Conservation (phyloP, 192 early-diverging fungal genomes). For the Spizellomyces sp. region DNA sequence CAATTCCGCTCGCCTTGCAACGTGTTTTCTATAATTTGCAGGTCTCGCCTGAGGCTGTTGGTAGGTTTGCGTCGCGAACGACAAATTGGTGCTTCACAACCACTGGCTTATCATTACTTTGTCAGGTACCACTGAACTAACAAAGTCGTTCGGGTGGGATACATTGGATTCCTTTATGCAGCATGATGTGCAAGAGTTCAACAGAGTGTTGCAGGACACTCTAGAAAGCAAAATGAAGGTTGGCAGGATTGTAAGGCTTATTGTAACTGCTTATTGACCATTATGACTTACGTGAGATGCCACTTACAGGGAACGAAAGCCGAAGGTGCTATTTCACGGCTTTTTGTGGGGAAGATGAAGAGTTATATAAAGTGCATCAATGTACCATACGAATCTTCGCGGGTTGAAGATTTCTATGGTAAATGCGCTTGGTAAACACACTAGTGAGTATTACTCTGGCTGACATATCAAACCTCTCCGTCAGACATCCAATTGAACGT, state of each 20-base stretch:
- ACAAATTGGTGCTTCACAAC: background rate
- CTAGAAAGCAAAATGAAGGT: conserved; percentile 96
- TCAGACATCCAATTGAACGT: conserved; percentile 96
- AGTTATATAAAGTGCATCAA: conserved; percentile 95
- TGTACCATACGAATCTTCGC: conserved; percentile 92
- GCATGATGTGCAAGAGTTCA: conserved; percentile 99
- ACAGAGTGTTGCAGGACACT: conserved; percentile 95
- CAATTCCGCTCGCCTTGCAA: conserved; percentile 88
- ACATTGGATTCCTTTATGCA: conserved; percentile 93
- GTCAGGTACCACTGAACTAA: conserved; percentile 84
- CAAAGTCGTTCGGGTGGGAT: conserved; percentile 98
- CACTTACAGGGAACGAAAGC: conserved; percentile 64
- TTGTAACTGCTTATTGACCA: conserved; percentile 34
- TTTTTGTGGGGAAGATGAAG: conserved; percentile 99
- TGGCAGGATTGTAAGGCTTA: conserved; percentile 31
- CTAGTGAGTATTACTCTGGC: background rate
- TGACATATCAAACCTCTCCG: background rate
- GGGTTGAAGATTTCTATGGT: conserved; percentile 92
- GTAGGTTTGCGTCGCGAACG: conserved; percentile 8
- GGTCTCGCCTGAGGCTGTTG: conserved; percentile 69
- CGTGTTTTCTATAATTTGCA: conserved; percentile 93
- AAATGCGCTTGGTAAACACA: background rate
- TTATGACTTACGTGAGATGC: too few relatives aligned
- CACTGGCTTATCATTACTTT: background rate
- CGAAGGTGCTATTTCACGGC: conserved; percentile 85